Evolutionary conservation across 2,329 filamentous ascomycete species (phyloP), one percentile per base, ranked within the genome.

Genomic region (Epichloe baconii): DNA sequence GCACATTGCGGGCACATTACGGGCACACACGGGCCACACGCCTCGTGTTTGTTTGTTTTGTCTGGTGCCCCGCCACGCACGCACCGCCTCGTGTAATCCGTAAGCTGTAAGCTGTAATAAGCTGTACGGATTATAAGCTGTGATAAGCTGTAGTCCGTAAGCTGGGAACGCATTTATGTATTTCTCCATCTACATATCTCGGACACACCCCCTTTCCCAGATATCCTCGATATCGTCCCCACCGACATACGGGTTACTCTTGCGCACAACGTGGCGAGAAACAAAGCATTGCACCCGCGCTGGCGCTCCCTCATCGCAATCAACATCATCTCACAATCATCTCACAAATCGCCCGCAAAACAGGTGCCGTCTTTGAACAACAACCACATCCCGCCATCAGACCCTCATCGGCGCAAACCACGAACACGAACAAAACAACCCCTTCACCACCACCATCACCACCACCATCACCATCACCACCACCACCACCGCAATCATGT

Each of bases 401-500:
- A 23, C 23, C 23, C 23, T 23, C 23, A 23, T 23, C 2, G 17
- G 38, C 38, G 38, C 34, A 12, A 23, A 44, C 41, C 40, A 44
- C 41, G 6, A 41, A 36, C 26, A 26, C 48, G 17, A 34, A 44
- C 4, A 37, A 51, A 37, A 51, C 19, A 12, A 26, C 14, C 15
- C 42, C 31, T 17, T 35, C 31, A 36, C 47, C 15, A 23, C 51
- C 44, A 51, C 31, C 38, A 1, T 3, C 21, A 21, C 21, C 23
- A 23, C 23, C 23, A 4, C 23, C 31, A 36, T 44, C 15, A 17
- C 51, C 44, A n/a, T n/a, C 21, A 23, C 21, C 23, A 23, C 23
- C 23, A 4, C 23, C 31, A 36, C 47, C 15, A 17, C 51, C 44
- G 50, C 31, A 26, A 7, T 26, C 38, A 57, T 57, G 52, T 53